phyloP scores from a whole-genome alignment of 805 yeast genomes.

The Limtongia smithiae region DNA sequence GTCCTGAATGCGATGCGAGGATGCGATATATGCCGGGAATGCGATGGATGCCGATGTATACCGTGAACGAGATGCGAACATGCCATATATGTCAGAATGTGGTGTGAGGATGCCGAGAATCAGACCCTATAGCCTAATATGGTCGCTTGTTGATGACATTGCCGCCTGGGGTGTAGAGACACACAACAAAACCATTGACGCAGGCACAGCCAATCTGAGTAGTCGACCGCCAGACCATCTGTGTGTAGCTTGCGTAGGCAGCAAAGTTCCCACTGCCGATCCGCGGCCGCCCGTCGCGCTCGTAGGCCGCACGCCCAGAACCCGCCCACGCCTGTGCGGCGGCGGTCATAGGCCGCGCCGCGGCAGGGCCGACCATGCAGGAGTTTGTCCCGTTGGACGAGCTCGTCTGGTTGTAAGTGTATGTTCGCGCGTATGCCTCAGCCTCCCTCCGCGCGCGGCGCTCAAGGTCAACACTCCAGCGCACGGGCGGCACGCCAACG shows the following conservation, averaged over 20 bases:
- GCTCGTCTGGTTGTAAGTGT: too few species aligned
- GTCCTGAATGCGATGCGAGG: too few species aligned
- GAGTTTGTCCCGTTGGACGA: slow-evolving; percentile 7
- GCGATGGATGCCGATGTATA: too few species aligned
- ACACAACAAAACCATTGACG: slow-evolving; percentile 11
- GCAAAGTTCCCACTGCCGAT: slow-evolving; percentile 3
- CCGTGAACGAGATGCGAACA: too few species aligned
- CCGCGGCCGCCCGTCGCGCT: slow-evolving; percentile 1
- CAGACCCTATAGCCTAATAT: too few species aligned
- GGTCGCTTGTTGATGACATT: too few species aligned
- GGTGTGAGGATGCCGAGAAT: too few species aligned
- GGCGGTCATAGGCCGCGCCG: slow-evolving; percentile 3
- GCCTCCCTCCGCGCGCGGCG: too few species aligned
- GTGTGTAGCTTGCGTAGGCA: slow-evolving; percentile 10
- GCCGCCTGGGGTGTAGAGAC: slow-evolving; percentile 7
- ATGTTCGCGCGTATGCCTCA: slow-evolving; percentile 7
- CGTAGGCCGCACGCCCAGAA: slow-evolving; percentile 5
- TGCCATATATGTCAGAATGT: too few species aligned
- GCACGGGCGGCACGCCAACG: slow-evolving; percentile 2
- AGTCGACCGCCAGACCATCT: slow-evolving; percentile 11
- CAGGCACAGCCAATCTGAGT: slow-evolving; percentile 10
- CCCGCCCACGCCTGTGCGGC: slow-evolving; percentile 5
- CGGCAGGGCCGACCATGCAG: slow-evolving; percentile 1
- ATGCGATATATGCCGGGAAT: too few species aligned
- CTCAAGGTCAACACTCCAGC: slow-evolving; percentile 4